Conservation (phyloP, 148 eudicot species). For the Camellia granthamiana region DNA sequence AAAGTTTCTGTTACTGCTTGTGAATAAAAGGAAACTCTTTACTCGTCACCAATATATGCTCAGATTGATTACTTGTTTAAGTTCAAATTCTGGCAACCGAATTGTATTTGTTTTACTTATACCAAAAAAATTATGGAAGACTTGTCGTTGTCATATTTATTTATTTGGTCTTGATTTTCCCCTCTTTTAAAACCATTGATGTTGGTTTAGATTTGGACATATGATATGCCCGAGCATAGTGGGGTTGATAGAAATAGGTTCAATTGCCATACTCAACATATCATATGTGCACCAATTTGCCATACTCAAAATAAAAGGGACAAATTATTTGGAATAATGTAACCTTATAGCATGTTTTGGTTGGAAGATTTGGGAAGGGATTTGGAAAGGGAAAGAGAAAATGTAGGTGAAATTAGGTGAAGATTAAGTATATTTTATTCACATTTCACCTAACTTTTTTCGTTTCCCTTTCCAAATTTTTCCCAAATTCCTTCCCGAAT, state of each 20-base stretch:
- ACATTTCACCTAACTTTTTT: too few species aligned
- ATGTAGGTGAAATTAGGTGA: too few species aligned
- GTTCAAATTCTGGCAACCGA: neutral
- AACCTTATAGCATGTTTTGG: constrained; percentile 1
- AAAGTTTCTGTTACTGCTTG: neutral
- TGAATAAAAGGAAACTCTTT: neutral
- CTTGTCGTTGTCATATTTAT: neutral
- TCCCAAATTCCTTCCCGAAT: too few species aligned
- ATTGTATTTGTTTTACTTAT: neutral
- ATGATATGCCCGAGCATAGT: neutral
- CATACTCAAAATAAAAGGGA: neutral
- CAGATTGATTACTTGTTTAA: neutral
- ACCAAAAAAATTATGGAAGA: neutral
- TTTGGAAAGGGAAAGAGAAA: neutral
- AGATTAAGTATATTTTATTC: too few species aligned
- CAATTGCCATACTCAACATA: neutral
- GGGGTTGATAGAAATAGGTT: neutral
- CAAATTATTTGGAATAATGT: neutral
- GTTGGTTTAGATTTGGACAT: neutral
- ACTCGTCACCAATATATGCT: neutral
- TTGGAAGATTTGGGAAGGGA: neutral
- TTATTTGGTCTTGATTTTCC: neutral
- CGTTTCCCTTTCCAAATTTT: too few species aligned
- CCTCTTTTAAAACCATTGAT: neutral
- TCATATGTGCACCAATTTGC: neutral